Evolutionary conservation across 179 eudicot genomes (phyloP).

Genomic region (Heliamphora pulchella): DNA sequence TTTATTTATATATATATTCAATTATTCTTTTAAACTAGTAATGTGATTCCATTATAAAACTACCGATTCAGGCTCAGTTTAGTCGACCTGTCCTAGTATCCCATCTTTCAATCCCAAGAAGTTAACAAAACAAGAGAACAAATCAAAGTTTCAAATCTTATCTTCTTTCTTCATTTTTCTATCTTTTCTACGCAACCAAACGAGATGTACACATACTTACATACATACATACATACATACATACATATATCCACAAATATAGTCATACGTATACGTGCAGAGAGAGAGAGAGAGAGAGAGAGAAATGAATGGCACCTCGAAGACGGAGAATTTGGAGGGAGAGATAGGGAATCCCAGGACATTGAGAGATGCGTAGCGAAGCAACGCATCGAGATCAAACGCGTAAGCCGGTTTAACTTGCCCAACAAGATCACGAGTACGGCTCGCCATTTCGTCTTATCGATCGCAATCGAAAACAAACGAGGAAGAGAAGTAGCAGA

Average conservation of each 20-base stretch:
- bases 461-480: no score
- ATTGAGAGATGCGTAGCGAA: constrained; percentile 50
- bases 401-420: constrained; percentile 29
- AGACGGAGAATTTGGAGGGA: constrained; percentile 48
- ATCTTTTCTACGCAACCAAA: constrained; percentile 3
- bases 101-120: no score
- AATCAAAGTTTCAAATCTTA: neutral
- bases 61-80: neutral
- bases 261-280: neutral
- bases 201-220: neutral
- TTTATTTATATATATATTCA: no score
- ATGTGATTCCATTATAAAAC: no score
- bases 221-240: neutral
- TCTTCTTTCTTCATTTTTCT: neutral
- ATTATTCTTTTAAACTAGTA: no score
- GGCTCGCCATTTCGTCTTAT: constrained; percentile 21
- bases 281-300: neutral
- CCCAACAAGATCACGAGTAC: constrained; percentile 46
- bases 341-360: constrained; percentile 62
- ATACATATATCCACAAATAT: neutral
- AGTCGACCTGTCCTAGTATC: neutral
- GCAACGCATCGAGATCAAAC: constrained; percentile 47
- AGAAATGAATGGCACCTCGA: constrained; percentile 37
- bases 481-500: no score
- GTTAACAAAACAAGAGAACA: neutral